phyloP scores from a whole-genome alignment of 768 basidiomycete species.

The Infundibulicybe gibba region DNA sequence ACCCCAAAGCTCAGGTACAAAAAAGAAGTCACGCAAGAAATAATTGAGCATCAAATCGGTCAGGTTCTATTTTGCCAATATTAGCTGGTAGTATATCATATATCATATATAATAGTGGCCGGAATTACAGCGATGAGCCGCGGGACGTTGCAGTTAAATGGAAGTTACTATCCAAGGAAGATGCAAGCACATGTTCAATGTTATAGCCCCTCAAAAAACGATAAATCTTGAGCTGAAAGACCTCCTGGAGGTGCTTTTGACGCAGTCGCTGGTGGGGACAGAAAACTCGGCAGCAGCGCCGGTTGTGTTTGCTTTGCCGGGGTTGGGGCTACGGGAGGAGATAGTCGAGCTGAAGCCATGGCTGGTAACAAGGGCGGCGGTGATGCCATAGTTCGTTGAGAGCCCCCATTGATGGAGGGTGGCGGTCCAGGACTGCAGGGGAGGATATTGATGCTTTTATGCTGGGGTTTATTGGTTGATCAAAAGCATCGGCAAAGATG shows the following conservation, averaged over 20 bases:
- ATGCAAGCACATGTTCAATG: not conserved
- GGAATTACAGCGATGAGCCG: not conserved
- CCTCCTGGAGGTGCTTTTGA: conserved; percentile 34
- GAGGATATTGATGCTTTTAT: not conserved
- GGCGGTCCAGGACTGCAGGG: too few relatives aligned
- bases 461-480: conserved; percentile 3
- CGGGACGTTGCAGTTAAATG: too few relatives aligned
- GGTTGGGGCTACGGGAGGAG: not conserved
- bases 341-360: too few relatives aligned
- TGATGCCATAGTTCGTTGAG: not conserved
- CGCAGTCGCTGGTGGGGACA: conserved; percentile 16
- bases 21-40: conserved; percentile 38
- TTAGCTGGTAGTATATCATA: not conserved
- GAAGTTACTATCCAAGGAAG: too few relatives aligned
- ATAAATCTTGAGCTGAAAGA: conserved; percentile 79
- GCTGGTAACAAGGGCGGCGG: not conserved
- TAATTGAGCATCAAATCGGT: too few relatives aligned
- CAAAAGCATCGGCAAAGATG: conserved; percentile 17
- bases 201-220: conserved; percentile 80
- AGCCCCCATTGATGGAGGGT: not conserved
- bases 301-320: not conserved
- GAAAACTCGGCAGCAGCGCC: conserved; percentile 4
- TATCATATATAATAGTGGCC: not conserved
- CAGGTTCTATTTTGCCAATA: not conserved
- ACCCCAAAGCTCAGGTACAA: conserved; percentile 20